Base-by-base conservation (phyloP, 2,329 filamentous ascomycete species). In the Lachnellula occidentalis region DNA sequence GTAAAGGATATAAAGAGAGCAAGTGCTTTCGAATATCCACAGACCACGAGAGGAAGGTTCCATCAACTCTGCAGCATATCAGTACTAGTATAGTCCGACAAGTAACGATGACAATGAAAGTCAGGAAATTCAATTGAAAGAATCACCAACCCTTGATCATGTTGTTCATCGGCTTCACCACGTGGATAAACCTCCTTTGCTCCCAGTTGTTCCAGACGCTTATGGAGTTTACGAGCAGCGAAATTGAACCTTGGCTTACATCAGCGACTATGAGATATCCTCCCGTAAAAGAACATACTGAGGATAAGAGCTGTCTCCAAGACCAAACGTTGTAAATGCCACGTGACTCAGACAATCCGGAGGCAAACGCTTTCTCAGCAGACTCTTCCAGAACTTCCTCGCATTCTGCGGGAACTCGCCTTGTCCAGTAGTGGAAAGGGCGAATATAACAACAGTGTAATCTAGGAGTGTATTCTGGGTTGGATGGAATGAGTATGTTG, bases 271-370 rank as follows among this genome's bases (percentile, higher is more conserved):
- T 31, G 11, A 31, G 2, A 31, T 43, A 48, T 45, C 24, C 12
- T 34, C 12, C 39, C 27, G 9, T 11, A 31, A 31, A 31, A 11
- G 8, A 11, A 68, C 80, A 61, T 76, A 94, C 86, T 95, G 92
- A 53, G 87, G 80, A 76, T 99, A 99, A 1, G 92, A 95, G 66
- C 88, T 96, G 71, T 99, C 94, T 0, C 94, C 94, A 1, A 97
- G 78, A 0, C 94, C 94, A 75, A 97, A 96, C 0, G 86, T 88
- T 3, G 89, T 86, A 71, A 95, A 97, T 1, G 76, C 78, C 58
- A 95, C 74, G 34, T 79, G 78, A 37, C 75, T 68, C 39, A 99
- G 75, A 64, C 86, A 92, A 15, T 80, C 82, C 3, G 84, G 77
- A 12, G 86, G 82, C 27, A 99, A 78, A 63, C 83, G 89, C 70